Base-by-base conservation (phyloP, 2,329 filamentous ascomycete species). In the Zymoseptoria brevis region DNA sequence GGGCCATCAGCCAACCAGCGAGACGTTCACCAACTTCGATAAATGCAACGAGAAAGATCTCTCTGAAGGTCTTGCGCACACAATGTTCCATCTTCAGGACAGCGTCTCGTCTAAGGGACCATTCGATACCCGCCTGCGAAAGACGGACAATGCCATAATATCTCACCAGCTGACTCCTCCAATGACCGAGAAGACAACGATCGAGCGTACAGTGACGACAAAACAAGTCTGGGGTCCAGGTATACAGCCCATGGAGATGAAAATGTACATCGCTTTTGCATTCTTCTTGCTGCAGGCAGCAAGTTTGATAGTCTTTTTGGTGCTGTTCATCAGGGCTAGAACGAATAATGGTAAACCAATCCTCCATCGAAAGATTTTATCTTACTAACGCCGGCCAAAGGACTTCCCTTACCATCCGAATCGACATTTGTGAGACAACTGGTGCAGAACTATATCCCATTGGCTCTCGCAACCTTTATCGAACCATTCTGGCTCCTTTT, bases 401-500 rank as follows among this genome's bases (percentile, higher is more conserved):
- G 2, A 22, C 56, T 79, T 2, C 58, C 72, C 1, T 56, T 75
- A 1, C 74, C 75, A 0, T 75, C 75, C 0, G 52, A 65, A 0
- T 73, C 68, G n/a, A 66, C 63, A 0, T 63, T 79, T 26, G 66
- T 77, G 0, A 70, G 72, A 13, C 75, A 79, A 35, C 52, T 80
- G 0, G 19, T 79, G 0, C 71, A 76, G 51, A 79, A 77, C 52
- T 85, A 84, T 54, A 68, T 85, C 0, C 83, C 83, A 0, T 84
- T 81, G 0, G 73, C 76, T 0, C 71, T 85, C 3, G 79, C 82
- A 0, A 85, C 83, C 0, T 56, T 84, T 0, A 72, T 85, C 0
- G 83, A 87, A 41, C 83, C 83, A 0, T 75, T 81, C 1, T 84
- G 83, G 79, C 70, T 83, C 0, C 65, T 85, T 0, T 58, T 87